These are phyloP conservation scores for Sutorius australiensis DNA, from an alignment of 768 basidiomycete species.

Conservation along the genomic window DNA sequence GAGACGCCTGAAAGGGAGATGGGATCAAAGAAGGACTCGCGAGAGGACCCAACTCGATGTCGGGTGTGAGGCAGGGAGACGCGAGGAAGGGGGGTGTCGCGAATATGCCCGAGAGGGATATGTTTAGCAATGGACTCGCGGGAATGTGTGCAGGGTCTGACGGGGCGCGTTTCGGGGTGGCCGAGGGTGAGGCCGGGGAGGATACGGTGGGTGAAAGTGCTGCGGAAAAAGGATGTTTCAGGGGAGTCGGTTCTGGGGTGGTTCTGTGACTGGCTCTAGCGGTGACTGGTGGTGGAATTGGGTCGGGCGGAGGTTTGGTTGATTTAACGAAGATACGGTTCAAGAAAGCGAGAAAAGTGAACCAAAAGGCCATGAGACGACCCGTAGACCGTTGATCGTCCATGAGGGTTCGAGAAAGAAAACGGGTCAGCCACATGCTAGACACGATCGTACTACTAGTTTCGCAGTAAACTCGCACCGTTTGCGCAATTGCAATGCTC, in stretches of 20 bases:
- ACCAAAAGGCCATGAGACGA: slow-evolving; percentile 20
- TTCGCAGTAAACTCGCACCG: slow-evolving; percentile 1
- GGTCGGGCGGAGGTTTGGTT: not conserved
- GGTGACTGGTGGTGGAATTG: slow-evolving; percentile 18
- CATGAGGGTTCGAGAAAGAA: too few species aligned
- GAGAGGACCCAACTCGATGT: not conserved
- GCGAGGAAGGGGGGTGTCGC: slow-evolving; percentile 1
- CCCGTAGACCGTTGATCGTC: not conserved
- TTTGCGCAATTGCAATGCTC: slow-evolving; percentile 20
- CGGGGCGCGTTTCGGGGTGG: slow-evolving; percentile 4
- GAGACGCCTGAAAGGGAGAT: slow-evolving; percentile 1
- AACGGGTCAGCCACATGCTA: not conserved
- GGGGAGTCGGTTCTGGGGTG: not conserved
- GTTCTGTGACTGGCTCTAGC: not conserved
- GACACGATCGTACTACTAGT: too few species aligned
- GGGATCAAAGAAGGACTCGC: not conserved
- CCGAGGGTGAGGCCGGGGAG: slow-evolving; percentile 2
- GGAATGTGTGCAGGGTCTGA: not conserved
- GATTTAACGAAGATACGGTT: slow-evolving; percentile 11
- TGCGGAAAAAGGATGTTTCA: slow-evolving; percentile 11
- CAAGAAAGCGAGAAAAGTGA: slow-evolving; percentile 9
- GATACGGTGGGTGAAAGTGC: slow-evolving; percentile 1
- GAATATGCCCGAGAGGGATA: slow-evolving; percentile 21
- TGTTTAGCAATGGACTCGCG: slow-evolving; percentile 14
- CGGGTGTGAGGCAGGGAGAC: not conserved